phyloP scores from a whole-genome alignment of 768 basidiomycete genomes.

The Clitopilus passeckerianus region DNA sequence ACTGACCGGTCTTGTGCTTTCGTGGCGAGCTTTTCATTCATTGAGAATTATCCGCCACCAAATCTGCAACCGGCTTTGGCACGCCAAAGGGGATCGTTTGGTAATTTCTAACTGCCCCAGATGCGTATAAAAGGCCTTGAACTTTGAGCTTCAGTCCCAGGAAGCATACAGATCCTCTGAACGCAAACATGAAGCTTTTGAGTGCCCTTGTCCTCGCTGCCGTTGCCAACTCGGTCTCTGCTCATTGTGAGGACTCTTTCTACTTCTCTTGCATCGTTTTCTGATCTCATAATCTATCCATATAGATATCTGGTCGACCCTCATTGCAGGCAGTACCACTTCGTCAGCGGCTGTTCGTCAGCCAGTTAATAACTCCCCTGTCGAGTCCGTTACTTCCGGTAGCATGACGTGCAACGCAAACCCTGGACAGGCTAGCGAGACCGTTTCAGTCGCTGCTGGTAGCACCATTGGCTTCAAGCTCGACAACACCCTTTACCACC shows the following conservation, averaged over 20 bases:
- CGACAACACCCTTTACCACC: constrained; percentile 33
- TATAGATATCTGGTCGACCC: constrained; percentile 25
- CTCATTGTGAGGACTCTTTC: constrained; percentile 17
- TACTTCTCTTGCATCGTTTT: background rate
- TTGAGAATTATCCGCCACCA: background rate
- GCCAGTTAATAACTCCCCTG: constrained; percentile 34
- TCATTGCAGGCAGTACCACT: constrained; percentile 17
- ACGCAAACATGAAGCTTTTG: constrained; percentile 15
- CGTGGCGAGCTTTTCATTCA: background rate
- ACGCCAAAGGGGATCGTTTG: background rate
- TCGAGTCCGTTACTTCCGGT: constrained; percentile 29
- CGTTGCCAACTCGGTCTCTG: constrained; percentile 18
- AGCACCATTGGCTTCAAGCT: constrained; percentile 23
- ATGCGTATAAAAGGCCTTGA: constrained; percentile 1
- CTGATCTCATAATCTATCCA: background rate
- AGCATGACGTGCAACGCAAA: constrained; percentile 34
- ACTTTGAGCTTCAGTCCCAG: background rate
- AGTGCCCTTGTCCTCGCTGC: constrained; percentile 10
- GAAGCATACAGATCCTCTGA: background rate
- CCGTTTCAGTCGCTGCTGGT: constrained; percentile 29
- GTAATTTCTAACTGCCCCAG: background rate
- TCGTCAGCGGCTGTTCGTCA: constrained; percentile 27
- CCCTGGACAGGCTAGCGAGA: constrained; percentile 23
- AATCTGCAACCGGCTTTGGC: background rate
- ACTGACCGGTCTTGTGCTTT: background rate